phyloP scores from a whole-genome alignment of 208 protist species.

The Acanthamoeba triangularis region DNA sequence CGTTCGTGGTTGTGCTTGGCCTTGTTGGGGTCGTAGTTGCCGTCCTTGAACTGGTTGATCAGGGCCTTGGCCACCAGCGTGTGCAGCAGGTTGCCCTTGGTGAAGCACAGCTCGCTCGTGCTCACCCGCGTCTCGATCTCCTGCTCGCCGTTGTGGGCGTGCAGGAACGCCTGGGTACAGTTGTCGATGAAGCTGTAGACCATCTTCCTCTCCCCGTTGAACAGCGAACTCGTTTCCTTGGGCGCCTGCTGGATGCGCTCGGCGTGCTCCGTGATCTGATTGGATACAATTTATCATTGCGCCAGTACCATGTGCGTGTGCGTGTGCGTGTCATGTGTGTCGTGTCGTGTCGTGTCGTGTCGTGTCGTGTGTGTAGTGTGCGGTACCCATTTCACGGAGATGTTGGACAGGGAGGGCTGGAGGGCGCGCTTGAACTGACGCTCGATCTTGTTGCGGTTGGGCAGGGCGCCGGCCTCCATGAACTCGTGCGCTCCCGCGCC shows the following conservation, averaged over 20 bases:
- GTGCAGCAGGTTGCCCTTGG: conserved; percentile 81
- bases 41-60: conserved; percentile 85
- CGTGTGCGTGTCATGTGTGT: too few species aligned
- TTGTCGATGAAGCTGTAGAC: conserved; percentile 76
- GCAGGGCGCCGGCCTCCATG: conserved; percentile 71
- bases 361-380: too few species aligned
- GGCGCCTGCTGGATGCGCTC: conserved; percentile 49
- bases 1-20: conserved; percentile 62
- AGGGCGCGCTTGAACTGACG: conserved; percentile 75
- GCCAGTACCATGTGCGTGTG: too few species aligned
- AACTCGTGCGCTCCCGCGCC: conserved; percentile 80
- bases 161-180: conserved; percentile 27
- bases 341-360: too few species aligned
- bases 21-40: conserved; percentile 73
- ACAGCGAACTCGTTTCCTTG: conserved; percentile 32
- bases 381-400: conserved; percentile 73
- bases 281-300: neutral
- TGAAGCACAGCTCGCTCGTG: conserved; percentile 81
- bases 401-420: conserved; percentile 79
- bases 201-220: conserved; percentile 67
- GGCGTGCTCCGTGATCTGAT: neutral
- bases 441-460: conserved; percentile 74
- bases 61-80: conserved; percentile 82
- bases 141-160: neutral
- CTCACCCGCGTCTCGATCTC: conserved; percentile 51